Evolutionary conservation across 2,329 filamentous ascomycete genomes (phyloP).

Genomic region (Mycogone perniciosa): DNA sequence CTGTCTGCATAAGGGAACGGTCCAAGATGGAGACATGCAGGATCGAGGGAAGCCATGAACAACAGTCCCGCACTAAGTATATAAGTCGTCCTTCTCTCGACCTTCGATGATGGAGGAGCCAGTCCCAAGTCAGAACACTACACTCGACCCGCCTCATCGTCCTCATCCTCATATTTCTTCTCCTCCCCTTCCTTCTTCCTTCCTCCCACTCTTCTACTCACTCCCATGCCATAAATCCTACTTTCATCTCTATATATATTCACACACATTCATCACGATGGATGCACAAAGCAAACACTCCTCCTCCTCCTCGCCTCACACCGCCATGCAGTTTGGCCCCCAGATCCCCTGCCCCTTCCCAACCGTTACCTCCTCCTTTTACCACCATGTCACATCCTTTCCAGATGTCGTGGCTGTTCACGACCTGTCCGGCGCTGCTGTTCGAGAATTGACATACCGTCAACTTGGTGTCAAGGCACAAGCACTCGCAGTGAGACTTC

Average conservation of each 20-base stretch:
- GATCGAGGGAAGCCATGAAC: neutral
- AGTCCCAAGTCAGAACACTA: neutral
- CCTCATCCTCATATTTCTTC: neutral
- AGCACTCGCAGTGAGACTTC: slow-evolving; percentile 35
- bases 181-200: neutral
- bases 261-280: slow-evolving; percentile 4
- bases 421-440: slow-evolving; percentile 24
- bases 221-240: too few relatives aligned
- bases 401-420: slow-evolving; percentile 35
- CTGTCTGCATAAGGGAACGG: slow-evolving; percentile 6
- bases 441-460: slow-evolving; percentile 36
- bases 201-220: neutral
- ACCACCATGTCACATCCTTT: slow-evolving; percentile 29
- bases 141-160: neutral
- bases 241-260: neutral
- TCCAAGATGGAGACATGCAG: neutral
- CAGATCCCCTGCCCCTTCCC: slow-evolving; percentile 27
- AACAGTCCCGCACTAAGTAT: neutral
- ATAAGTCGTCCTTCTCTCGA: slow-evolving; percentile 5
- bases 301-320: neutral
- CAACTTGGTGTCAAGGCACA: slow-evolving; percentile 39
- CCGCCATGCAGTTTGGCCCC: slow-evolving; percentile 10
- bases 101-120: neutral
- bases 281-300: slow-evolving; percentile 13
- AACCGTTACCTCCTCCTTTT: slow-evolving; percentile 34